These are phyloP conservation scores for Blastobotrys robertii DNA, from an alignment of 805 yeast genomes.

Conservation along the genomic window DNA sequence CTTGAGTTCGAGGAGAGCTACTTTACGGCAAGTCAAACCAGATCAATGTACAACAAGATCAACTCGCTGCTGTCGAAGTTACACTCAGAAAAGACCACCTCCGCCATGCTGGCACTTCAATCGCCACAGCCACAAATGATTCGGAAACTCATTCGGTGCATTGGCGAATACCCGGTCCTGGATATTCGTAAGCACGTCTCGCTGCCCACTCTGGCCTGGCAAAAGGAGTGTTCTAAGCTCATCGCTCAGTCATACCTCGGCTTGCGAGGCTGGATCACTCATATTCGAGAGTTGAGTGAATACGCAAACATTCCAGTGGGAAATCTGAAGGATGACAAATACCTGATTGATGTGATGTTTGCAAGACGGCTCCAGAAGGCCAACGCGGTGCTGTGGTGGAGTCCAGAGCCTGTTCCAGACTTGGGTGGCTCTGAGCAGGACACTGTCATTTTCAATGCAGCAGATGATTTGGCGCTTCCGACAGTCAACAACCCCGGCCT, in stretches of 20 bases:
- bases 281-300: slow-evolving; percentile 53
- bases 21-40: slow-evolving; percentile 36
- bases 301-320: slow-evolving; percentile 81
- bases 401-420: slow-evolving; percentile 67
- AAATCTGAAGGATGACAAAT: slow-evolving; percentile 70
- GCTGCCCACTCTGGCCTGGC: slow-evolving; percentile 74
- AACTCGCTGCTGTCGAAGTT: slow-evolving; percentile 44
- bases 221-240: slow-evolving; percentile 51
- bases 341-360: slow-evolving; percentile 74
- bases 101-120: slow-evolving; percentile 58
- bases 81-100: slow-evolving; percentile 58
- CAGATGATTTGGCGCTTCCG: slow-evolving; percentile 60
- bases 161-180: slow-evolving; percentile 53
- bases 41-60: slow-evolving; percentile 49
- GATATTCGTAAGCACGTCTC: slow-evolving; percentile 34
- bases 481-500: slow-evolving; percentile 67
- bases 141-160: slow-evolving; percentile 36
- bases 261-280: slow-evolving; percentile 61
- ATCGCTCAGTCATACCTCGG: slow-evolving; percentile 63
- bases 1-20: slow-evolving; percentile 44
- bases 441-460: slow-evolving; percentile 32
- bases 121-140: slow-evolving; percentile 49
- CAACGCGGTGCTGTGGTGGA: slow-evolving; percentile 89
- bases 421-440: slow-evolving; percentile 76
- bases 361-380: slow-evolving; percentile 63